Evolutionary conservation across 192 early-diverging fungal species (phyloP).

Genomic region (Podila epigama): DNA sequence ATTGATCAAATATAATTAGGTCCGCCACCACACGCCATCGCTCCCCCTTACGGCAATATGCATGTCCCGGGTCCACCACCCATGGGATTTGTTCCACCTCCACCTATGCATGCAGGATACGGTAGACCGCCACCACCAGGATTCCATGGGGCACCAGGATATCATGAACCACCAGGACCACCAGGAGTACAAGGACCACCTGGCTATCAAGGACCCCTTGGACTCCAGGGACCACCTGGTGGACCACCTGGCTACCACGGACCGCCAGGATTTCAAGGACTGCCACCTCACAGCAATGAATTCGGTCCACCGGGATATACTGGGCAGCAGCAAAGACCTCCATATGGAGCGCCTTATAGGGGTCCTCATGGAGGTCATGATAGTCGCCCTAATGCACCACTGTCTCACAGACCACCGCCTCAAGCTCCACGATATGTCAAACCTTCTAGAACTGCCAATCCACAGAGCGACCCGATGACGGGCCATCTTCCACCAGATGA

Average conservation of each 20-base stretch:
- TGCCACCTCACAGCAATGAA: not conserved
- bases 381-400: constrained; percentile 12
- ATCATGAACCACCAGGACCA: constrained; percentile 1
- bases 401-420: constrained; percentile 22
- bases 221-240: constrained; percentile 4
- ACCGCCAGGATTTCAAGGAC: constrained; percentile 11
- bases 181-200: constrained; percentile 17
- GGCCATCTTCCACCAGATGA: constrained; percentile 41
- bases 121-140: constrained; percentile 11
- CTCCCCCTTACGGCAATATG: constrained; percentile 17
- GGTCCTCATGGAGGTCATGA: not conserved
- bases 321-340: constrained; percentile 5
- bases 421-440: constrained; percentile 19
- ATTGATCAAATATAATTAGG: not conserved
- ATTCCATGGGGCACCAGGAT: constrained; percentile 11
- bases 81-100: not conserved
- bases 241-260: constrained; percentile 1
- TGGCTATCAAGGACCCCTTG: not conserved
- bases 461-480: constrained; percentile 49
- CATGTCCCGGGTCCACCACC: constrained; percentile 18
- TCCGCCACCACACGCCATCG: constrained; percentile 16
- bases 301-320: not conserved
- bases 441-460: constrained; percentile 24
- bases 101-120: constrained; percentile 3
- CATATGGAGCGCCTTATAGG: not conserved